Conservation (phyloP, 192 early-diverging fungal species). For the Backusella morwellensis region DNA sequence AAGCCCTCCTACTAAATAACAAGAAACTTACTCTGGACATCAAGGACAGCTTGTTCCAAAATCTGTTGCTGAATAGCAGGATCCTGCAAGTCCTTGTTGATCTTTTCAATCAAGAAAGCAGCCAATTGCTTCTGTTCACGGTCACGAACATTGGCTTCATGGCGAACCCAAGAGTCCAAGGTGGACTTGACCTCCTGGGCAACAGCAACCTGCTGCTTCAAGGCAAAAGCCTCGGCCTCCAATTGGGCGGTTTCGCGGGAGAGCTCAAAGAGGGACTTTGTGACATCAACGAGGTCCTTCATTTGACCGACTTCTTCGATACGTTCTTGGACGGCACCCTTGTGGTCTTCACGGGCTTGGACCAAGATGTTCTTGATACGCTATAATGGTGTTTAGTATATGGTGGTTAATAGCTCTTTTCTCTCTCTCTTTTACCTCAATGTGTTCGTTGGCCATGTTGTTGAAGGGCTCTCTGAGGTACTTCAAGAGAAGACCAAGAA, state of each 20-base stretch:
- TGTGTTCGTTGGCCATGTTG: conserved; percentile 69
- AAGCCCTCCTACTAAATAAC: neutral
- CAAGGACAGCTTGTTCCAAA: conserved; percentile 54
- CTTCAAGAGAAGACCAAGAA: conserved; percentile 76
- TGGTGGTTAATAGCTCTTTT: too few relatives aligned
- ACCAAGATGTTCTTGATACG: conserved; percentile 80
- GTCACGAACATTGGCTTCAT: conserved; percentile 91
- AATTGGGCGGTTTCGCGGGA: conserved; percentile 93
- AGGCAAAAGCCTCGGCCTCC: conserved; percentile 91
- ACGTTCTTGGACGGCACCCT: conserved; percentile 83
- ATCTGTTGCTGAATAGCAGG: conserved; percentile 63
- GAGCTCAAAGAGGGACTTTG: conserved; percentile 90
- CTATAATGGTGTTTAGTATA: neutral
- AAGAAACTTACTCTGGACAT: conserved; percentile 47
- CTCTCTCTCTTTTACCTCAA: conserved; percentile 17
- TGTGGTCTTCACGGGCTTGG: conserved; percentile 89
- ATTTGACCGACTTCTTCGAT: conserved; percentile 91
- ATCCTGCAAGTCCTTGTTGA: conserved; percentile 66
- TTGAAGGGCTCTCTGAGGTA: conserved; percentile 79
- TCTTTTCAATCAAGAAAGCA: conserved; percentile 78
- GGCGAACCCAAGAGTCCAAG: conserved; percentile 96
- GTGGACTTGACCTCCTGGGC: conserved; percentile 80
- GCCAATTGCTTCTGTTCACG: conserved; percentile 87
- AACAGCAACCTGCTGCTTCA: conserved; percentile 88
- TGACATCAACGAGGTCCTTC: conserved; percentile 90